Evolutionary conservation across 2,329 filamentous ascomycete genomes (phyloP).

Genomic region (Dactylellina leptospora): DNA sequence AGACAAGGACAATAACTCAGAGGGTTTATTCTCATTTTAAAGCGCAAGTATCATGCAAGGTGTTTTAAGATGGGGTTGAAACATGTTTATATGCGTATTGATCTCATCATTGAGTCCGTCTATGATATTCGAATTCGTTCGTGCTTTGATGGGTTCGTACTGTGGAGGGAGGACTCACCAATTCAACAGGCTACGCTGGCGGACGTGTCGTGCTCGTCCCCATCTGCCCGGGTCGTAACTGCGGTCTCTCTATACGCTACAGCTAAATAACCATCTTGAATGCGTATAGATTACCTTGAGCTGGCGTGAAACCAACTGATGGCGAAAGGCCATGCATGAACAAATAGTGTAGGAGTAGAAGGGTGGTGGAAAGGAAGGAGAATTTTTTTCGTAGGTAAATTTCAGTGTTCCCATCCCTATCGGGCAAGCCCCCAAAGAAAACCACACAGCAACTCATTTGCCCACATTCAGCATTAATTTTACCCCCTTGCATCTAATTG

Average conservation of each 20-base stretch:
- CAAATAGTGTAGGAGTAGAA: no score
- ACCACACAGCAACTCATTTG: not conserved
- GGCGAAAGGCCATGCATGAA: no score
- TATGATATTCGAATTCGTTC: not conserved
- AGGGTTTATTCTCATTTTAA: slow-evolving; percentile 53
- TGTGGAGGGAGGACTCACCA: not conserved
- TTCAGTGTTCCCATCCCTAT: not conserved
- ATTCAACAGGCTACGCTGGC: not conserved
- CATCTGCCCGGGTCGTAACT: no score
- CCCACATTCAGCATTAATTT: no score
- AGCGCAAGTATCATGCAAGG: slow-evolving; percentile 51
- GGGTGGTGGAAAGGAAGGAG: not conserved
- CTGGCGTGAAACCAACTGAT: no score
- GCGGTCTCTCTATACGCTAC: no score
- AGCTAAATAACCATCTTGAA: no score
- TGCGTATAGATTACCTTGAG: no score
- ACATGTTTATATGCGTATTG: slow-evolving; percentile 54
- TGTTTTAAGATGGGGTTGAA: slow-evolving; percentile 54
- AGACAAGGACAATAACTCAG: slow-evolving; percentile 32
- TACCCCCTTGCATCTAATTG: no score
- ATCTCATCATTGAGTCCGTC: slow-evolving; percentile 41
- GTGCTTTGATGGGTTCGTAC: not conserved
- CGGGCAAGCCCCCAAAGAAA: not conserved
- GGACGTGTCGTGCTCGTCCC: not conserved
- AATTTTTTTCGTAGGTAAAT: not conserved